Evolutionary conservation across 140 eudicot species (phyloP).

Genomic region (Stevia rebaudiana): DNA sequence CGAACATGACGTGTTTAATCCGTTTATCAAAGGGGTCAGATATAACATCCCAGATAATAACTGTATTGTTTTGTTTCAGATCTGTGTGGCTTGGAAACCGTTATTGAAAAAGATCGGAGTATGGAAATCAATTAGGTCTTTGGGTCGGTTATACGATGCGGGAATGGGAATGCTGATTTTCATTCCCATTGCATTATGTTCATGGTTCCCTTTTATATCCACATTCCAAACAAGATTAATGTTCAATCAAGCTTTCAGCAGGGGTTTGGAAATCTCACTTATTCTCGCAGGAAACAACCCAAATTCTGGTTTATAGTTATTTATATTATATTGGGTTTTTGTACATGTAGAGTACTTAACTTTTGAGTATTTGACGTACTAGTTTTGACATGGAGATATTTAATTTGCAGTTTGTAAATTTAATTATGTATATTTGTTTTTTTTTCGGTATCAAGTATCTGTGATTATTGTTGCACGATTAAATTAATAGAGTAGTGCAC

Average conservation of each 20-base stretch:
- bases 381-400: neutral
- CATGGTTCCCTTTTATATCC: constrained; percentile 96
- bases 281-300: constrained; percentile 95
- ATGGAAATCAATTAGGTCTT: constrained; percentile 88
- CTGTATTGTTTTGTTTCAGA: constrained; percentile 32
- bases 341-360: constrained; percentile 23
- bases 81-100: constrained; percentile 93
- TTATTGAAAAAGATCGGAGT: constrained; percentile 64
- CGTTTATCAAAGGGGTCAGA: too few species aligned
- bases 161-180: constrained; percentile 95
- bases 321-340: neutral
- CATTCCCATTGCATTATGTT: constrained; percentile 73
- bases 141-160: constrained; percentile 86
- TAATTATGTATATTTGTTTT: too few species aligned
- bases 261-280: constrained; percentile 94
- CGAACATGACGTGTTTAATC: too few species aligned
- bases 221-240: constrained; percentile 95
- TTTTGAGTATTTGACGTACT: neutral
- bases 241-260: constrained; percentile 97
- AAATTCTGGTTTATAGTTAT: constrained; percentile 48
- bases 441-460: too few species aligned
- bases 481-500: too few species aligned
- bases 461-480: too few species aligned
- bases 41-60: neutral
- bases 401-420: constrained; percentile 12